Evolutionary conservation across 2,329 filamentous ascomycete genomes (phyloP), one percentile per base, ranked within the genome.

Genomic region (Hypoxylon sp.): DNA sequence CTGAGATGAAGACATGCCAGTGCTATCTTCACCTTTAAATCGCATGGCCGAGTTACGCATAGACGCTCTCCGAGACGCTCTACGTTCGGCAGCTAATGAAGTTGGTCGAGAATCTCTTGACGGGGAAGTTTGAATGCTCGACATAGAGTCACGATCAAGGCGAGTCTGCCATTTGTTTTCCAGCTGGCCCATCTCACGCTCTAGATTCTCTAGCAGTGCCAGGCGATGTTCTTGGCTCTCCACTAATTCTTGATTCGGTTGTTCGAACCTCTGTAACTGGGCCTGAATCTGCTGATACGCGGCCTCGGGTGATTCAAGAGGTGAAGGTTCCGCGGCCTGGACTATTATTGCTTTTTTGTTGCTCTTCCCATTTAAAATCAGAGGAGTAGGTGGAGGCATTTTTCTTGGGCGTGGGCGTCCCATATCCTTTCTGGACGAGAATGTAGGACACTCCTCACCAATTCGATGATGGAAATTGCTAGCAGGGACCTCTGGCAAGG

Each of bases 111-210:
- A 82, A 47, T 78, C 75, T 11, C 69, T 73, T 17, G 71, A 73
- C 1, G 75, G 74, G 0, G 78, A 75, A 0, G 81, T 82, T 57
- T 76, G 76, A 52, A 85, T 74, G 6, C 83, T 85, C 1, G 84
- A 87, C 44, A 85, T 74, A 5, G 87, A 88, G 71, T 86, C 83
- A 63, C 84, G 83, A 58, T 81, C 79, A 44, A 89, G 75, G 39
- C 85, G 83, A 54, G 84, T 80, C 62, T 86, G 84, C 89, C 89
- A 91, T 70, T 86, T 84, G 59, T 82, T 82, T 74, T 89, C 87
- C 74, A 91, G 86, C 70, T 83, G 77, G 0, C 85, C 87, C 84
- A 91, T 88, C 76, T 91, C 89, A 67, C 80, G 81, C 74, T 91
- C 89, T 1, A 91, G 79, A 66, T 88, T 85, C 33, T 87, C 84